A percentile compares a stretch with the other conserved stretches of the same genome.
These are phyloP conservation scores for Tripterygium wilfordii DNA, from an alignment of 177 flowering plant genomes.

Conservation along the genomic window DNA sequence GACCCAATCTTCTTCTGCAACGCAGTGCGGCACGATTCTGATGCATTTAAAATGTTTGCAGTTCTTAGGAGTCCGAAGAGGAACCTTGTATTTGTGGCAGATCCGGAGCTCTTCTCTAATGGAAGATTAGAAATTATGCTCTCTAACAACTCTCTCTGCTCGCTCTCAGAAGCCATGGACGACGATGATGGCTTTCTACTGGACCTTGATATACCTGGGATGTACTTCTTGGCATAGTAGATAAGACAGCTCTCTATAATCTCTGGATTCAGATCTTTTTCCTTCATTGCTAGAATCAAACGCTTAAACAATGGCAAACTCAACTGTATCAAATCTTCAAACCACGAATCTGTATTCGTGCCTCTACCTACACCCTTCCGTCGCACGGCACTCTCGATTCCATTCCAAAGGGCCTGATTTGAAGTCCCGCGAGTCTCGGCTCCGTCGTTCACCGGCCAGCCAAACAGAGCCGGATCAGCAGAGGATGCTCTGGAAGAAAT, in stretches of 20 bases:
- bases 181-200: conserved; percentile 45
- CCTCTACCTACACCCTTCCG: conserved; percentile 12
- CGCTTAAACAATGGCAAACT: conserved; percentile 54
- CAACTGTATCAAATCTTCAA: conserved; percentile 56
- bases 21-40: conserved; percentile 37
- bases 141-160: conserved; percentile 78
- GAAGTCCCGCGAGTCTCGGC: conserved; percentile 14
- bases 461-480: conserved; percentile 67
- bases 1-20: conserved; percentile 78
- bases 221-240: conserved; percentile 59
- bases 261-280: conserved; percentile 44
- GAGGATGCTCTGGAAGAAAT: conserved; percentile 48
- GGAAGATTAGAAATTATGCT: conserved; percentile 54
- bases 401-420: conserved; percentile 43
- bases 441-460: conserved; percentile 79
- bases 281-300: conserved; percentile 57
- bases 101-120: conserved; percentile 27
- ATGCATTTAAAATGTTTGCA: conserved; percentile 69
- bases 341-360: conserved; percentile 36
- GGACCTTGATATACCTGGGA: conserved; percentile 75
- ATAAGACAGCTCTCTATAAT: conserved; percentile 66
- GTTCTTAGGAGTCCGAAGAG: conserved; percentile 75
- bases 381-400: conserved; percentile 39
- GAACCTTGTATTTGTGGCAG: conserved; percentile 39
- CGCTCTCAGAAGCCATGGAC: conserved; percentile 42